phyloP scores from a whole-genome alignment of 345 rosid genomes.

The Anastatica hierochuntica region DNA sequence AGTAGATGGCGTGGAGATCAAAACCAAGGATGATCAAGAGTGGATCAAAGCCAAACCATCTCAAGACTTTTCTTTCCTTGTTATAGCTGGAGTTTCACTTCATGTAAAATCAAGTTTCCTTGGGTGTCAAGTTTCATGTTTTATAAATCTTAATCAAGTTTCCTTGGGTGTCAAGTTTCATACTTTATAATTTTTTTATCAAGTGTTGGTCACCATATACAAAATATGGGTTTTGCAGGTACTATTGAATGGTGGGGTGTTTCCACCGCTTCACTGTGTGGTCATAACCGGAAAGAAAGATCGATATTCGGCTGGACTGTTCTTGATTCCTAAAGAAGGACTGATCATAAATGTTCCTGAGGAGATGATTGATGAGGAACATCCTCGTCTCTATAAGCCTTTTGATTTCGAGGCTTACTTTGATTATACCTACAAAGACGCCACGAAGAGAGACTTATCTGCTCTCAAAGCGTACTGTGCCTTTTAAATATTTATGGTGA shows the following conservation, averaged over 20 bases:
- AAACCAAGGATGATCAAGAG: conserved; percentile 23
- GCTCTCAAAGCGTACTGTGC: conserved; percentile 26
- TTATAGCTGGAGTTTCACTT: conserved; percentile 27
- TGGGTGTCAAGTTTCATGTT: neutral
- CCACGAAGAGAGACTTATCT: neutral
- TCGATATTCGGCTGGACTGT: conserved; percentile 21
- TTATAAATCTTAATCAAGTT: neutral
- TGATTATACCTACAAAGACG: neutral
- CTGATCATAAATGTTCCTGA: neutral
- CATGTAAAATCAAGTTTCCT: conserved; percentile 35
- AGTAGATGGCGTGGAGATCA: conserved; percentile 30
- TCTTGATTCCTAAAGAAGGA: conserved; percentile 6
- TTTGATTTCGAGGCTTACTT: conserved; percentile 14
- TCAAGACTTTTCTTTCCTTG: conserved; percentile 33
- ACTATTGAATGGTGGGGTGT: conserved; percentile 25
- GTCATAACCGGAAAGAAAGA: conserved; percentile 14
- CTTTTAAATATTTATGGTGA: neutral
- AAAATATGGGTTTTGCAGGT: conserved; percentile 9
- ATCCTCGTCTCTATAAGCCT: conserved; percentile 13
- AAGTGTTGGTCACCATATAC: no score
- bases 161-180: neutral
- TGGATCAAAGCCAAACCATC: conserved; percentile 31
- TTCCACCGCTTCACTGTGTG: conserved; percentile 21
- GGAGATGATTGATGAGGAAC: conserved; percentile 12
- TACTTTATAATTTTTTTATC: neutral